Percentiles rank a stretch among this genome's conserved stretches.
These are phyloP conservation scores for Sporobolomyces pararoseus DNA, from an alignment of 768 basidiomycete species.

Conservation along the genomic window DNA sequence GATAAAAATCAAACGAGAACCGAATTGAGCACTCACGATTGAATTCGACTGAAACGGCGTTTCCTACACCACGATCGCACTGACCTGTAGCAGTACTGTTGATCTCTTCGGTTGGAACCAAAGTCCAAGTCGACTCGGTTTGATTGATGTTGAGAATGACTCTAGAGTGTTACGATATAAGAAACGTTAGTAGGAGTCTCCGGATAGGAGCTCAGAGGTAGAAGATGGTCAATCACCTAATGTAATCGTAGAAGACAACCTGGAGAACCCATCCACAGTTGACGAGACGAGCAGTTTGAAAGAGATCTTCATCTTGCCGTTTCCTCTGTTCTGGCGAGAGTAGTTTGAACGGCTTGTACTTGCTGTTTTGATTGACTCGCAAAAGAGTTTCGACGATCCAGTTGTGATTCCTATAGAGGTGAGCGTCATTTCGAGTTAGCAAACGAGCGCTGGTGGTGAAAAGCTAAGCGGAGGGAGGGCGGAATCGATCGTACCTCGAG, in stretches of 20 bases:
- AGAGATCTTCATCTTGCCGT: constrained; percentile 38
- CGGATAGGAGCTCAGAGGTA: neutral
- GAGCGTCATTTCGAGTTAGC: neutral
- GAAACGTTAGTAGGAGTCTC: too few species aligned
- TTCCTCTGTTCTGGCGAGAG: constrained; percentile 17
- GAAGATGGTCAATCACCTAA: neutral
- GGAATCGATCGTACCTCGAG: constrained; percentile 54
- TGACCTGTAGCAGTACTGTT: neutral
- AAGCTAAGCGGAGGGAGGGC: neutral
- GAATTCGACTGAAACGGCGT: constrained; percentile 35
- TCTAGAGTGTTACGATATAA: neutral
- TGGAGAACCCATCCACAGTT: constrained; percentile 37
- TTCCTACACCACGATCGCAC: constrained; percentile 24
- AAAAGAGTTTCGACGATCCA: constrained; percentile 58
- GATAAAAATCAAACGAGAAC: neutral
- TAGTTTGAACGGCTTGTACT: constrained; percentile 48
- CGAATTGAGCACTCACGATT: constrained; percentile 3
- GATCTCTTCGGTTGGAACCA: constrained; percentile 37
- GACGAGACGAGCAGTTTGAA: constrained; percentile 38
- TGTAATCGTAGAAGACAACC: constrained; percentile 37
- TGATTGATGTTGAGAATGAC: constrained; percentile 32
- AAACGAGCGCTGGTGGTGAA: neutral
- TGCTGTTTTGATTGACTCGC: constrained; percentile 58
- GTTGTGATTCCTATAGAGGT: constrained; percentile 51
- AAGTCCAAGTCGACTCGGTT: constrained; percentile 30